Evolutionary conservation across 768 basidiomycete genomes (phyloP), one percentile per base, ranked within the genome.

Genomic region (Lepiota brunneoincarnata): DNA sequence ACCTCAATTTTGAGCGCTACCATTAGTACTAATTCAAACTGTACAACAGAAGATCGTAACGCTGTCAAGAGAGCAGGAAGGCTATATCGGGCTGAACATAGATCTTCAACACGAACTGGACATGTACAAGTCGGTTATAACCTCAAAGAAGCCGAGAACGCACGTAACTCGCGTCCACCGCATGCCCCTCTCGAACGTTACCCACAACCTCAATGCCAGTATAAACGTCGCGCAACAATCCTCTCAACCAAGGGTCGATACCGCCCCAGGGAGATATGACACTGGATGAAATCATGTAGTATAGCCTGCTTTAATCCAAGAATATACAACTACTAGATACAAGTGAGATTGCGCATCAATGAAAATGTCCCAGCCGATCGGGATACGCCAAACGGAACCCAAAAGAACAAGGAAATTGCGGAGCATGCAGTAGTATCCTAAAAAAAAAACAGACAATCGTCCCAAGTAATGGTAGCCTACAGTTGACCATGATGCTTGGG

Each of bases 61-160:
- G 58, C 68, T 78, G 47, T 70, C 64, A 24, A 74, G 73, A 17
- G 82, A 83, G 45, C 76, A 75, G 10, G 83, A 85, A 48, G 63
- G 67, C n/a, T 60, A 73, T n/a, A 59, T 58, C 5, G 66, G 68
- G 2, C 64, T 73, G 6, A 82, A 80, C 40, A 71, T 71, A 1
- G 75, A 75, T n/a, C 68, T 87, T 2, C 68, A 68, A 39, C 70
- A 75, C 38, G 85, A 86, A 60, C 67, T 87, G 3, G 75, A 76
- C 35, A 71, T 82, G 75, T 87, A 85, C 67, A 84, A 77, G 55
- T 84, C 84, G 12, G 77, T 82, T 26, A 68, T 72, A 60, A 70
- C 67, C 15, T 76, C 77, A 3, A 69, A 66, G 59, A 84, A 82
- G 61, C 81, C 81, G 14, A 75, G 80, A 20, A 83, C 83, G 17